Percentiles rank a stretch among this genome's conserved stretches.
These are phyloP conservation scores for Ogataea nonfermentans DNA, from an alignment of 805 yeast genomes.

Conservation along the genomic window DNA sequence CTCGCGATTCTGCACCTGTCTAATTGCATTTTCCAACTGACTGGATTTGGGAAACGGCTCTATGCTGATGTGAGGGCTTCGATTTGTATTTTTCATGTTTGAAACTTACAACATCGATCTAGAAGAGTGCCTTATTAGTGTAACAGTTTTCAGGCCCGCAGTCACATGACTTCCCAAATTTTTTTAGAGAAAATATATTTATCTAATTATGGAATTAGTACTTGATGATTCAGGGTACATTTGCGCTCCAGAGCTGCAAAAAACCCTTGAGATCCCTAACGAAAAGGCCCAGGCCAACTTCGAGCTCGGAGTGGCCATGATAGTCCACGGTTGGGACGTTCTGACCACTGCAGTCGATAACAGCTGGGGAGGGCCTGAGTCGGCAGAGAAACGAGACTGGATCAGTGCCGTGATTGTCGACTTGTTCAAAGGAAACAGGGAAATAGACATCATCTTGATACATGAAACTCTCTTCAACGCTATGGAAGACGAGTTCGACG, in stretches of 20 bases:
- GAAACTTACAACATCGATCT: background rate
- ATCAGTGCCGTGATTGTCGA: conserved; percentile 79
- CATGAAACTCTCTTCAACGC: conserved; percentile 85
- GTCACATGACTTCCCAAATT: conserved; percentile 6
- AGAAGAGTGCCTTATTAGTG: background rate
- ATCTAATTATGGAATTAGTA: conserved; percentile 23
- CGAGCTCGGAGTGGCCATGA: conserved; percentile 92
- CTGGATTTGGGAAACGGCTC: conserved; percentile 40
- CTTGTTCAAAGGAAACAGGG: conserved; percentile 57
- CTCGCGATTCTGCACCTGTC: conserved; percentile 23
- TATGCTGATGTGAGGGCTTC: conserved; percentile 1
- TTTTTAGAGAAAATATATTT: conserved; percentile 4
- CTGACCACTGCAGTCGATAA: conserved; percentile 85
- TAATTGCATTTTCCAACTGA: conserved; percentile 47
- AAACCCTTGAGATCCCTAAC: conserved; percentile 36
- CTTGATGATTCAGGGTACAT: conserved; percentile 36
- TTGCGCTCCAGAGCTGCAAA: conserved; percentile 25
- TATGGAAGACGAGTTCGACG: conserved; percentile 94
- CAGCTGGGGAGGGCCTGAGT: conserved; percentile 94
- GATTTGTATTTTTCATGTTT: background rate
- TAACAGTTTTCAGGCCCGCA: background rate
- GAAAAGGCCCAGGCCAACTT: conserved; percentile 78
- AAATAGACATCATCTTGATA: conserved; percentile 72
- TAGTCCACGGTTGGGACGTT: conserved; percentile 87
- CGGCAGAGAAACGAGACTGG: conserved; percentile 94